Base-by-base conservation (phyloP, 2,329 filamentous ascomycete species). In the Fusarium humuli region DNA sequence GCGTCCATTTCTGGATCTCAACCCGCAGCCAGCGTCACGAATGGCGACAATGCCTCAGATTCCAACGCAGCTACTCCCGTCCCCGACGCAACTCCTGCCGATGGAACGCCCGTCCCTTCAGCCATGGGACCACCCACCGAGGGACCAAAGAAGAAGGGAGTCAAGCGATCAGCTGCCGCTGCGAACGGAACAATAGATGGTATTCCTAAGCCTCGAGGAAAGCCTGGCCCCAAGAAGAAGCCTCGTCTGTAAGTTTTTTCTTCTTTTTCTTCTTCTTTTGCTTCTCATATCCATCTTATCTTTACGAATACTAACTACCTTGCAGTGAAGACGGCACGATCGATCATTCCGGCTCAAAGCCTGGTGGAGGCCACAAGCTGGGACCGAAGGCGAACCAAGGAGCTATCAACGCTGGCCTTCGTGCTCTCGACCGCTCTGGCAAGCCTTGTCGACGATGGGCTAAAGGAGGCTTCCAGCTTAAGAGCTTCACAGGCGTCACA, bases 141-240 rank as follows among this genome's bases (percentile, higher is more conserved):
- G 57, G 89, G 85, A 9, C 82, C 85, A 14, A 94, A 93, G 84
- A 94, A 93, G 83, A 94, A 94, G 81, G 90, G 91, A 34, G 84
- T 88, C 34, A 92, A 94, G 79, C 88, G 91, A 71, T 87, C 88
- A 23, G 91, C 92, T 74, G 85, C 88, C 41, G 88, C 85, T 58
- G 85, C 84, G 62, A 91, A 92, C 81, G 85, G 89, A 77, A 81
- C 81, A 66, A 80, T 82, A 79, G 92, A 94, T 69, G 85, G 84
- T 34, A 77, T 83, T 27, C 84, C 90, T n/a, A 94, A 92, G 80
- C 85, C 90, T 57, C 86, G 93, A 78, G 92, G 92, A 78, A 97
- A 97, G 83, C 95, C 96, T 9, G 95, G 95, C 9, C 95, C 95
- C 0, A 98, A 98, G 88, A 97, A 98, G 89, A 97, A 97, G 84